Evolutionary conservation across 2,329 filamentous ascomycete species (phyloP).

Genomic region (Arthrobotrys sinensis): DNA sequence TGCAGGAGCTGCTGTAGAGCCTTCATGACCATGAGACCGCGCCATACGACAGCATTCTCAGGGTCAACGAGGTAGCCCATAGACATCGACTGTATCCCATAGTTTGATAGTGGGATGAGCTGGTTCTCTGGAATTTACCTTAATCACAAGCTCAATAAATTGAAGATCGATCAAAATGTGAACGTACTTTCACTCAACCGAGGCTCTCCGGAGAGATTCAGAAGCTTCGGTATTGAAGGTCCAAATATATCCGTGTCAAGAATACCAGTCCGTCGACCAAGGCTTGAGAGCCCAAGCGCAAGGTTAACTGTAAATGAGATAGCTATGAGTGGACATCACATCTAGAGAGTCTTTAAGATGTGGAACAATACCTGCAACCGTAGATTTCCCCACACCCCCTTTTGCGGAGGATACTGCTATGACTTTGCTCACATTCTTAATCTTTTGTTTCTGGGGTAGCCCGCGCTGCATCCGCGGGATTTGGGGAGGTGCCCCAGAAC

Average conservation of each 20-base stretch:
- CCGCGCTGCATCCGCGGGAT: slow-evolving; percentile 84
- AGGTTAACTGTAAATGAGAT: slow-evolving; percentile 74
- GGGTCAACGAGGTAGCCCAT: slow-evolving; percentile 94
- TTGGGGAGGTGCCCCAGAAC: slow-evolving; percentile 77
- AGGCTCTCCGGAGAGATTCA: slow-evolving; percentile 85
- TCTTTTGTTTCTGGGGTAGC: slow-evolving; percentile 83
- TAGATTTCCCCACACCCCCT: slow-evolving; percentile 98
- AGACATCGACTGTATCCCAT: slow-evolving; percentile 97
- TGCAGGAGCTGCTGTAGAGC: slow-evolving; percentile 95
- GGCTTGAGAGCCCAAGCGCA: slow-evolving; percentile 85
- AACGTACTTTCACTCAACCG: slow-evolving; percentile 79
- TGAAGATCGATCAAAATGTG: slow-evolving; percentile 3
- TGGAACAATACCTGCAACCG: slow-evolving; percentile 78
- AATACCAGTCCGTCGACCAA: slow-evolving; percentile 86
- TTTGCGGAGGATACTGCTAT: slow-evolving; percentile 98
- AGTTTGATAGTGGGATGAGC: slow-evolving; percentile 89
- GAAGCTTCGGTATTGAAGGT: slow-evolving; percentile 90
- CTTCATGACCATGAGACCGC: slow-evolving; percentile 97
- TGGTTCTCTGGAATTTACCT: slow-evolving; percentile 75
- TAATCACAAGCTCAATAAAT: slow-evolving; percentile 8
- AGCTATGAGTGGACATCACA: not conserved
- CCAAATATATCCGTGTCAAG: slow-evolving; percentile 98
- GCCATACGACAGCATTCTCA: slow-evolving; percentile 89
- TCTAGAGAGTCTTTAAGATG: not conserved
- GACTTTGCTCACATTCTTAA: slow-evolving; percentile 89